phyloP scores from a whole-genome alignment of 495 filamentous ascomycete species.

The Podospora australis region DNA sequence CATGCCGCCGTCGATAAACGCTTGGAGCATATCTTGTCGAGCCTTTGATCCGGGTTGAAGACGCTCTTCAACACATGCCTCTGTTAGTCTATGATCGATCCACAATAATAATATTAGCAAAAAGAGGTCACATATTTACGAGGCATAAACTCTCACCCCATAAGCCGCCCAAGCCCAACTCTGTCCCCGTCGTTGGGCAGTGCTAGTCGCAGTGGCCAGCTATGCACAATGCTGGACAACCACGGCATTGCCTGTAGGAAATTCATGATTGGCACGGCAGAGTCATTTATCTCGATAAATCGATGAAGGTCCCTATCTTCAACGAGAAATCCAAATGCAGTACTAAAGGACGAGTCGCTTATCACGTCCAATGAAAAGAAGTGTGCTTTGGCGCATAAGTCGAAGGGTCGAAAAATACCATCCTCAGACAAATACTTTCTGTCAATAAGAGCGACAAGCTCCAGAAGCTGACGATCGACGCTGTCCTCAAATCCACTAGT shows the following conservation, averaged over 20 bases:
- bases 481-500: conserved; percentile 39
- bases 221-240: conserved; percentile 30
- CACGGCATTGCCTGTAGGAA: conserved; percentile 18
- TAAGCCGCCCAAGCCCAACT: conserved; percentile 22
- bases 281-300: conserved; percentile 36
- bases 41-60: conserved; percentile 9
- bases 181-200: conserved; percentile 19
- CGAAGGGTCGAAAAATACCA: conserved; percentile 35
- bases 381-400: conserved; percentile 36
- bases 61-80: conserved; percentile 13
- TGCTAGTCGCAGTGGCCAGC: conserved; percentile 18
- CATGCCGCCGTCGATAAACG: conserved; percentile 37
- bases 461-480: conserved; percentile 40
- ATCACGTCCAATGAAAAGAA: conserved; percentile 49
- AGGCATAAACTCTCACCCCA: conserved; percentile 12
- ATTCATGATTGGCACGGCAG: conserved; percentile 25
- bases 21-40: conserved; percentile 32
- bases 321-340: conserved; percentile 44
- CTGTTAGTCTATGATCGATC: conserved; percentile 7
- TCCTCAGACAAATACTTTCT: conserved; percentile 46
- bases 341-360: conserved; percentile 42
- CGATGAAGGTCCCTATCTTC: conserved; percentile 43
- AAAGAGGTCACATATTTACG: too few relatives aligned
- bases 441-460: conserved; percentile 31
- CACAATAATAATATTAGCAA: conserved; percentile 4